Percentiles rank a stretch among this genome's conserved stretches.
phyloP scores from a whole-genome alignment of 345 rosid species.

The Rhodamnia rubescens region DNA sequence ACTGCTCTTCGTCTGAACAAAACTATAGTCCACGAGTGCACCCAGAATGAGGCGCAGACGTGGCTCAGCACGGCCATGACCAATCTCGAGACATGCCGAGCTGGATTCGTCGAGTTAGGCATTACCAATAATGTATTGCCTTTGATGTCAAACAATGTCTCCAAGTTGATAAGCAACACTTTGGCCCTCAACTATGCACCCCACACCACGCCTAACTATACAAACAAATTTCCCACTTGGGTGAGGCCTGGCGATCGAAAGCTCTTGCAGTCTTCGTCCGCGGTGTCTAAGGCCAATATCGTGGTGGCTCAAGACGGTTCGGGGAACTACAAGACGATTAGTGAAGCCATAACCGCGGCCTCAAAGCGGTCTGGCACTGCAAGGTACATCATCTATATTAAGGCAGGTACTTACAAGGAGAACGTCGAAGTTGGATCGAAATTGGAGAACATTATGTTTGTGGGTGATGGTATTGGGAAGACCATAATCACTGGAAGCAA shows the following conservation, averaged over 20 bases:
- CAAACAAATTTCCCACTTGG: constrained; percentile 69
- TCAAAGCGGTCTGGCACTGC: constrained; percentile 39
- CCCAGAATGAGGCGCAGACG: constrained; percentile 61
- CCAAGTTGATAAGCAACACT: constrained; percentile 52
- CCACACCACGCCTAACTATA: constrained; percentile 22
- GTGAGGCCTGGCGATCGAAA: constrained; percentile 60
- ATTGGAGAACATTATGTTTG: constrained; percentile 56
- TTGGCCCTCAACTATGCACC: constrained; percentile 55
- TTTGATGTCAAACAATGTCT: constrained; percentile 69
- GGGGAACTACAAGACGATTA: constrained; percentile 31
- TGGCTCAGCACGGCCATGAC: constrained; percentile 95
- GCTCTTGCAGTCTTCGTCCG: constrained; percentile 36
- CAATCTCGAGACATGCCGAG: constrained; percentile 62
- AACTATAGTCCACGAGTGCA: constrained; percentile 42
- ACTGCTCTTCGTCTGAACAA: constrained; percentile 45
- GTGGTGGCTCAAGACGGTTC: constrained; percentile 47
- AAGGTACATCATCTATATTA: constrained; percentile 63
- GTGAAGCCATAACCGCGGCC: constrained; percentile 37
- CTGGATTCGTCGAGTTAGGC: constrained; percentile 70
- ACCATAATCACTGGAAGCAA: constrained; percentile 79
- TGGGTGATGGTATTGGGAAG: constrained; percentile 68
- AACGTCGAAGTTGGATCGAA: constrained; percentile 41
- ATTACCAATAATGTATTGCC: constrained; percentile 39
- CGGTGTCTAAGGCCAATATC: constrained; percentile 26
- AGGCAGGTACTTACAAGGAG: constrained; percentile 63